Evolutionary conservation across 2,329 filamentous ascomycete genomes (phyloP).

Genomic region (Polytolypa hystricis): DNA sequence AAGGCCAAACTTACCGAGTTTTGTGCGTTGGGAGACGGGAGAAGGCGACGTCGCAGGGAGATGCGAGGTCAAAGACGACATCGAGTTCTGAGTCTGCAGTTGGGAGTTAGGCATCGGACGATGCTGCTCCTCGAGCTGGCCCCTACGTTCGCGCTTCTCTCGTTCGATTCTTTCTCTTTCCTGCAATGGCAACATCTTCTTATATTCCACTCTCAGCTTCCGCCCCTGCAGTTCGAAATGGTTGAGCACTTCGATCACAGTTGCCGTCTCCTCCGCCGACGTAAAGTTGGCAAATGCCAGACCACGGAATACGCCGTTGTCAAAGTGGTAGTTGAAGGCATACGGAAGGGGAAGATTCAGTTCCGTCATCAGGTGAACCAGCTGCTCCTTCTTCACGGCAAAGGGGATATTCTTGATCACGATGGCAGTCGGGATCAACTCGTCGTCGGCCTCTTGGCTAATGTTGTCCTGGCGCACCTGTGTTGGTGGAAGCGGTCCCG

Average conservation of each 20-base stretch:
- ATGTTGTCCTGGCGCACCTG: slow-evolving; percentile 32
- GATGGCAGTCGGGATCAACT: slow-evolving; percentile 94
- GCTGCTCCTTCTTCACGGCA: slow-evolving; percentile 91
- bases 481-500: slow-evolving; percentile 29
- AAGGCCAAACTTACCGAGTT: slow-evolving; percentile 23
- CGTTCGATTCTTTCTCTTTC: slow-evolving; percentile 93
- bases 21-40: slow-evolving; percentile 49
- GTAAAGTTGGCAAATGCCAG: slow-evolving; percentile 98
- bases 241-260: slow-evolving; percentile 89
- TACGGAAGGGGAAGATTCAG: slow-evolving; percentile 90
- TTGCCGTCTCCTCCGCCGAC: slow-evolving; percentile 81
- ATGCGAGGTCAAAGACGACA: slow-evolving; percentile 63
- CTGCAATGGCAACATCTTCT: slow-evolving; percentile 95
- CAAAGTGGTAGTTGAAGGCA: slow-evolving; percentile 99
- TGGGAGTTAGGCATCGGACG: slow-evolving; percentile 54
- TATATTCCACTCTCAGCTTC: slow-evolving; percentile 94
- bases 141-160: slow-evolving; percentile 90
- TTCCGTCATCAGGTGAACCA: slow-evolving; percentile 87
- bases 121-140: slow-evolving; percentile 95
- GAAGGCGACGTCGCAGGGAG: slow-evolving; percentile 55
- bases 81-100: slow-evolving; percentile 74
- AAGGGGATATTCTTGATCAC: slow-evolving; percentile 99
- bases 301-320: slow-evolving; percentile 92
- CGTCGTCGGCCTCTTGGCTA: slow-evolving; percentile 47
- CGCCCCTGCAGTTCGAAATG: slow-evolving; percentile 90